These are phyloP conservation scores for Pseudopithomyces chartarum DNA, from an alignment of 2,329 filamentous ascomycete species.

Conservation along the genomic window DNA sequence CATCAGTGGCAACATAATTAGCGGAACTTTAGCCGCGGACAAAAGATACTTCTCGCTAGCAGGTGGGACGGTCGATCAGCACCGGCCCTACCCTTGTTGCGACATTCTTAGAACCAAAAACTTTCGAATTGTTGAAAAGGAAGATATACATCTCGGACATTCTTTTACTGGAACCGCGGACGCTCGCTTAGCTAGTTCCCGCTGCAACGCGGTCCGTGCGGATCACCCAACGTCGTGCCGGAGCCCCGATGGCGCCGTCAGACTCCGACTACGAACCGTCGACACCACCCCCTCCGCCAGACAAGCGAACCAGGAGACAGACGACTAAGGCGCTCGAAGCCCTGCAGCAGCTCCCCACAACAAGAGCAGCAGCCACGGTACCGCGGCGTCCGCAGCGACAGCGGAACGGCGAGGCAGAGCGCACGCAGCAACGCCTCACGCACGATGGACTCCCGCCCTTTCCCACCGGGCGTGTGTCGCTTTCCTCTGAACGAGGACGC, in stretches of 20 bases:
- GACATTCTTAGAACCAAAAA: no score
- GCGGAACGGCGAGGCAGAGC: no score
- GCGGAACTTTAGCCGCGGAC: no score
- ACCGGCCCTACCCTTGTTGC: background rate
- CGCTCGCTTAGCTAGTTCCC: slow-evolving; percentile 14
- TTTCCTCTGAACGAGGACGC: slow-evolving; percentile 9
- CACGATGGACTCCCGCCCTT: slow-evolving; percentile 11
- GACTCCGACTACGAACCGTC: slow-evolving; percentile 9
- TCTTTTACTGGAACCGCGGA: slow-evolving; percentile 12
- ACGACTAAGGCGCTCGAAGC: slow-evolving; percentile 11
- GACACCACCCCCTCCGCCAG: slow-evolving; percentile 10
- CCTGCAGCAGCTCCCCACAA: no score
- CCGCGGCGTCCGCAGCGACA: no score
- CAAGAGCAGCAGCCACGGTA: no score
- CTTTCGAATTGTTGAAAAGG: slow-evolving; percentile 6
- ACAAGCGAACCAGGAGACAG: slow-evolving; percentile 11
- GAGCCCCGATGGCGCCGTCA: slow-evolving; percentile 12
- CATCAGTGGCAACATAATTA: no score
- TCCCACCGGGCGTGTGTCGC: slow-evolving; percentile 5
- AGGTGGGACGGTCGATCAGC: no score
- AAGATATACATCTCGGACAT: slow-evolving; percentile 16
- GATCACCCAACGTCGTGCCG: slow-evolving; percentile 6
- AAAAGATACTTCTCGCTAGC: no score
- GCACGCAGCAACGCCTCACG: no score
- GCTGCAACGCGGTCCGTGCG: slow-evolving; percentile 15